Evolutionary conservation across 208 protist genomes (phyloP).

Genomic region (Borovskyia barvae): DNA sequence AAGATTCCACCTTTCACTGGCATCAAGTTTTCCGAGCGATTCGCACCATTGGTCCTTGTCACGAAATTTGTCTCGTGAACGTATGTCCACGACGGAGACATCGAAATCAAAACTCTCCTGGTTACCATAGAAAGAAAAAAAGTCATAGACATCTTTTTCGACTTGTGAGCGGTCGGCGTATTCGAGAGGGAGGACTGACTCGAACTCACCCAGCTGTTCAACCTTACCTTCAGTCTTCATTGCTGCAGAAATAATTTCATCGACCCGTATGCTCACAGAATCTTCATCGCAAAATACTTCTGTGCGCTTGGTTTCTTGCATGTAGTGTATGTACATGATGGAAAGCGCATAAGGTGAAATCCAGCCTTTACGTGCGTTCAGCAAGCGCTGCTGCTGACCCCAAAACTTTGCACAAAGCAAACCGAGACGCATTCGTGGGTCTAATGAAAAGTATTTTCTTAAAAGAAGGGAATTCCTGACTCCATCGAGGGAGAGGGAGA

Average conservation of each 20-base stretch:
- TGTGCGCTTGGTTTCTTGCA: conserved; percentile 37
- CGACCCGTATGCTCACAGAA: conserved; percentile 16
- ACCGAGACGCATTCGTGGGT: conserved; percentile 56
- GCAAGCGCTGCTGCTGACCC: conserved; percentile 56
- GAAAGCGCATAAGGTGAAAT: conserved; percentile 83
- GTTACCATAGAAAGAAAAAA: conserved; percentile 61
- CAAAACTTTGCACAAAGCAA: conserved; percentile 64
- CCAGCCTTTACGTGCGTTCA: conserved; percentile 74
- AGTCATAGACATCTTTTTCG: conserved; percentile 45
- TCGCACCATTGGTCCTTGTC: conserved; percentile 67
- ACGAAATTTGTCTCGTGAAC: conserved; percentile 19
- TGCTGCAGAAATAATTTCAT: conserved; percentile 12
- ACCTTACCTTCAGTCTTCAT: background rate
- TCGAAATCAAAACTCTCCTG: conserved; percentile 68
- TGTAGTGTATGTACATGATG: conserved; percentile 83
- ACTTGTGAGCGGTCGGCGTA: conserved; percentile 28
- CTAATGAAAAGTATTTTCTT: conserved; percentile 55
- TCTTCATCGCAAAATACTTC: conserved; percentile 31
- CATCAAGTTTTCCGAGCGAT: conserved; percentile 19
- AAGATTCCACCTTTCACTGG: conserved; percentile 58
- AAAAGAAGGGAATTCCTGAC: conserved; percentile 69
- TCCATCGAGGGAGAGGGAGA: conserved; percentile 73
- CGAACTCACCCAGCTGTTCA: conserved; percentile 22
- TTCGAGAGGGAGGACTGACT: conserved; percentile 24
- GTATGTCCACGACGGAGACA: conserved; percentile 68